phyloP scores from a whole-genome alignment of 2,329 filamentous ascomycete species.

The Shiraia sp. region DNA sequence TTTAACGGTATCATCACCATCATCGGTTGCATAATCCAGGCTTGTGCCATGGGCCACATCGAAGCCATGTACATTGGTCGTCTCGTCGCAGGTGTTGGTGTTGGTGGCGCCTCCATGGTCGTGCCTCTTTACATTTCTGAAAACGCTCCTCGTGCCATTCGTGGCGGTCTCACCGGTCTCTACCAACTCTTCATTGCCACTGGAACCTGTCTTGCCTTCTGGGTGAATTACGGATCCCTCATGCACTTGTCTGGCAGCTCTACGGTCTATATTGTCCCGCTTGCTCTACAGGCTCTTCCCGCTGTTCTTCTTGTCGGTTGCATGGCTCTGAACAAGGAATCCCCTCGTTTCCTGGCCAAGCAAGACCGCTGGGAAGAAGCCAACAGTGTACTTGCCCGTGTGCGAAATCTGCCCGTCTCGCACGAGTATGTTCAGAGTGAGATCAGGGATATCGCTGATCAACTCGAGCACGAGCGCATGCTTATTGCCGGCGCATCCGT shows the following conservation, averaged over 20 bases:
- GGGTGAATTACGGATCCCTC: constrained; percentile 59
- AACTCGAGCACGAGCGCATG: constrained; percentile 58
- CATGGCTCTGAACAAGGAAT: constrained; percentile 67
- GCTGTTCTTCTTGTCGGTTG: constrained; percentile 63
- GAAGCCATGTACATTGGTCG: constrained; percentile 69
- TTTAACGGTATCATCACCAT: constrained; percentile 61
- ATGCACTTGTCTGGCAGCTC: constrained; percentile 53
- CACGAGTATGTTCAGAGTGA: constrained; percentile 45
- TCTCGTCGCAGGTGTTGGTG: constrained; percentile 59
- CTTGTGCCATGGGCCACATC: constrained; percentile 63
- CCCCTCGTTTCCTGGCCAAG: constrained; percentile 69
- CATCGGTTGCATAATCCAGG: constrained; percentile 67
- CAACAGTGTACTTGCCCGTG: constrained; percentile 56
- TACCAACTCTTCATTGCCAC: constrained; percentile 63
- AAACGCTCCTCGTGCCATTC: constrained; percentile 62
- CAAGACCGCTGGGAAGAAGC: constrained; percentile 71
- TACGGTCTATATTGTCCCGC: constrained; percentile 63
- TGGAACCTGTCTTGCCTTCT: constrained; percentile 58
- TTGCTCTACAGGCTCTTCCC: constrained; percentile 67
- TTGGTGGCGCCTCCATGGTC: constrained; percentile 59
- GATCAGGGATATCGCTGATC: constrained; percentile 42
- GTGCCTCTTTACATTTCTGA: constrained; percentile 65
- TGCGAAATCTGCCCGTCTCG: constrained; percentile 56
- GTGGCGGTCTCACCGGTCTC: constrained; percentile 62
- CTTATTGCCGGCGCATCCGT: constrained; percentile 57